Base-by-base conservation (phyloP, 2,329 filamentous ascomycete species). In the Cladosporium sp. region DNA sequence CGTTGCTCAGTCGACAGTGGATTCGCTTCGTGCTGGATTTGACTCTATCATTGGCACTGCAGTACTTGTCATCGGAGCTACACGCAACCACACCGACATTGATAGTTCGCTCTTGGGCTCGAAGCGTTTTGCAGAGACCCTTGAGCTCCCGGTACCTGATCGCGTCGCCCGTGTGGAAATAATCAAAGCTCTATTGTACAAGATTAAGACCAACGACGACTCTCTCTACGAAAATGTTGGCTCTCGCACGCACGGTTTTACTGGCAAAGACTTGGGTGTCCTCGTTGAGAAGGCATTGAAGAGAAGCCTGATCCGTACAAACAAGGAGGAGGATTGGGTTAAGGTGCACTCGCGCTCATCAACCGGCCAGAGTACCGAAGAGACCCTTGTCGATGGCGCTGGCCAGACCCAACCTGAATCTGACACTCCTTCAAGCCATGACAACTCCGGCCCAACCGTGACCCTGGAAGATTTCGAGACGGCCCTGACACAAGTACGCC, bases 231-330 rank as follows among this genome's bases (percentile, higher is more conserved):
- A 80, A 83, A 21, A 80, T 12, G 4, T 96, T 52, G 90, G 90
- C 51, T 86, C 91, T 68, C 87, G 88, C 65, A 96, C 93, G 0
- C 93, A 97, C 74, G 94, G 93, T 4, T 97, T 92, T 77, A 96
- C 92, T 36, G 90, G 91, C 4, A 85, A 86, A 1, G 93, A 97
- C 75, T 81, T 97, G 1, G 80, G 82, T n/a, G 85, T 84, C 15
- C 81, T 97, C 0, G 81, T 90, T 58, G 79, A 84, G 58, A 77
- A 83, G 54, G 85, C 88, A 77, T 81, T 73, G 72, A 80, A 79
- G 38, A 73, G 77, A 67, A 78, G 73, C 32, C 66, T 74, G 28
- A 66, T 75, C 51, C 74, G 71, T 67, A 77, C 71, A 71, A 75
- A 65, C 74, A 79, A 65, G 26, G 59, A 52, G 44, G 70, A 55